Evolutionary conservation across 768 basidiomycete genomes (phyloP), one percentile per base, ranked within the genome.

Genomic region (Naganishia kalamii): DNA sequence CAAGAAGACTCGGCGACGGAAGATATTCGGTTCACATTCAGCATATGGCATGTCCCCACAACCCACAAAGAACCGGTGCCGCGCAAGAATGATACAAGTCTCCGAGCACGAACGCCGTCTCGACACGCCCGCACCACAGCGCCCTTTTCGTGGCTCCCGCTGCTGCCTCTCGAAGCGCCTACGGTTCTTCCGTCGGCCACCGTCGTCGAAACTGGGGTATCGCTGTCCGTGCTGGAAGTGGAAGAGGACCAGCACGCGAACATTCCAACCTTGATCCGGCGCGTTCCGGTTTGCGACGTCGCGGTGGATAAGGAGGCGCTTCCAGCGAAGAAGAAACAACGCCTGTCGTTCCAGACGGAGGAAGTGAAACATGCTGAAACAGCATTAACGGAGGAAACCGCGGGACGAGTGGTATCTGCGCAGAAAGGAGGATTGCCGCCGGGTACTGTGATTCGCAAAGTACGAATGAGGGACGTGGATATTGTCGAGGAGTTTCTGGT

Each of bases 401-500:
- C n/a, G 27, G 6, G 33, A 19, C 27, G 0, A 6, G 8, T 27
- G 35, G 19, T 10, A 10, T 5, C 48, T 13, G 8, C 11, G 37
- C 10, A 25, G n/a, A 41, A 37, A 21, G 21, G 30, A 30, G 23
- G 21, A 19, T 29, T n/a, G 29, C 5, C 15, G 7, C 43, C 29
- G 43, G 23, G 27, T 25, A 17, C 49, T 8, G 46, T 21, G 23
- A 32, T 33, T 2, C 43, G 27, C n/a, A 51, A 47, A 23, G 64
- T 59, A 1, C 27, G 54, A 37, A 44, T 32, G 40, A 32, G 64
- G 47, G 64, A 65, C 46, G 29, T 46, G 17, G 41, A 41, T 32
- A 32, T 33, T 0, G 52, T 65, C 35, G 63, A 44, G 29, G 50
- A 54, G 3, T 65, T 65, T 23, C 51, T 65, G 35, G 63, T 65